Evolutionary conservation across 2,329 filamentous ascomycete genomes (phyloP).

Genomic region (Colletotrichum sansevieriae): DNA sequence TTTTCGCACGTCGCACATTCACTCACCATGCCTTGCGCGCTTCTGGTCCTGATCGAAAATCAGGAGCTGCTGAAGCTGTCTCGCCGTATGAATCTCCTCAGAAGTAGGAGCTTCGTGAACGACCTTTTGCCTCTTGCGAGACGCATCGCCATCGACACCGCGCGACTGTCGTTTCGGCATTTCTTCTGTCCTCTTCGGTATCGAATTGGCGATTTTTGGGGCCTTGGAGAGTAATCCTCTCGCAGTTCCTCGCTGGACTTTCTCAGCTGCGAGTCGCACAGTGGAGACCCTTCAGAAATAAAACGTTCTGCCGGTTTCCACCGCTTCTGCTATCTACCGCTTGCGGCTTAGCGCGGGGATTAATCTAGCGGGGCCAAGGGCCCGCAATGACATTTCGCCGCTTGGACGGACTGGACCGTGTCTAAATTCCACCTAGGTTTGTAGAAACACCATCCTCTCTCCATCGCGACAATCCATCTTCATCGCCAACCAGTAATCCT

Average conservation of each 20-base stretch:
- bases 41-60: constrained; percentile 78
- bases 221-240: too few species aligned
- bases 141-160: constrained; percentile 55
- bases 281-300: constrained; percentile 42
- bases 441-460: constrained; percentile 27
- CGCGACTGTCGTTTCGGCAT: constrained; percentile 62
- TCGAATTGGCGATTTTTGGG: neutral
- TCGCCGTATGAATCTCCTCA: constrained; percentile 72
- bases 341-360: constrained; percentile 36
- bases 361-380: constrained; percentile 21
- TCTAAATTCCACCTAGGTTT: neutral
- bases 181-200: constrained; percentile 6
- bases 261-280: neutral
- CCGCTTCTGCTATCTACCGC: constrained; percentile 26
- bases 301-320: constrained; percentile 42
- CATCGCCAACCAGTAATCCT: accelerated
- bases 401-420: neutral
- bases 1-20: accelerated
- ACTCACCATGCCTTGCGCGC: constrained; percentile 74
- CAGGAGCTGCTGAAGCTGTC: constrained; percentile 77
- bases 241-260: neutral
- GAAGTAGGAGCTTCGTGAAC: constrained; percentile 68
- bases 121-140: constrained; percentile 68
- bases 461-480: neutral
- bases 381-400: constrained; percentile 40